These are phyloP conservation scores for Acer yangbiense DNA, from an alignment of 345 rosid genomes.

Conservation along the genomic window DNA sequence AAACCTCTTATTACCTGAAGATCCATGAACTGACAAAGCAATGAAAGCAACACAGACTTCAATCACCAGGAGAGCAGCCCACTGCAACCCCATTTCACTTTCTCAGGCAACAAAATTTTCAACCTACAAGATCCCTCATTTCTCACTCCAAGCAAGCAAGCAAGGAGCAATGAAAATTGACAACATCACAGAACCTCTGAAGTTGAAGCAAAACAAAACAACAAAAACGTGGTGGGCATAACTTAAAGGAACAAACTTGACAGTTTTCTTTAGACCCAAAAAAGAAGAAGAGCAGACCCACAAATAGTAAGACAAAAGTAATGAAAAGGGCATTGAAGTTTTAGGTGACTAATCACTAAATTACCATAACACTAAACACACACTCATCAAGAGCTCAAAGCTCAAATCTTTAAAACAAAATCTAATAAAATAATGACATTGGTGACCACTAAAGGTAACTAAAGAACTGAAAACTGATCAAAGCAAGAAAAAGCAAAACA, in stretches of 20 bases:
- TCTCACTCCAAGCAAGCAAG: conserved; percentile 27
- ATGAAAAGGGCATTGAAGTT: conserved; percentile 11
- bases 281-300: conserved; percentile 33
- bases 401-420: conserved; percentile 8
- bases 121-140: conserved; percentile 32
- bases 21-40: conserved; percentile 45
- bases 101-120: conserved; percentile 10
- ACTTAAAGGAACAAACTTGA: conserved; percentile 34
- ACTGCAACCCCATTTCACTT: conserved; percentile 37
- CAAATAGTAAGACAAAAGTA: conserved; percentile 33
- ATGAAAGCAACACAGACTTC: conserved; percentile 18
- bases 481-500: conserved; percentile 24
- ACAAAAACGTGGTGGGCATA: conserved; percentile 23
- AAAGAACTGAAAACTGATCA: conserved; percentile 23
- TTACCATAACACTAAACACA: background rate
- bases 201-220: conserved; percentile 14
- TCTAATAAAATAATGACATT: background rate
- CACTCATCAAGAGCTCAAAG: conserved; percentile 11
- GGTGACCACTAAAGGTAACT: conserved; percentile 5
- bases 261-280: conserved; percentile 9
- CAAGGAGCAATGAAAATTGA: conserved; percentile 3
- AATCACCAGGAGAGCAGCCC: conserved; percentile 38
- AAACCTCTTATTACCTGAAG: conserved; percentile 53
- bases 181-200: conserved; percentile 21
- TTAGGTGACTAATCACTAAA: conserved; percentile 31